phyloP scores from a whole-genome alignment of 768 basidiomycete genomes.

The Paxillus ammoniavirescens region DNA sequence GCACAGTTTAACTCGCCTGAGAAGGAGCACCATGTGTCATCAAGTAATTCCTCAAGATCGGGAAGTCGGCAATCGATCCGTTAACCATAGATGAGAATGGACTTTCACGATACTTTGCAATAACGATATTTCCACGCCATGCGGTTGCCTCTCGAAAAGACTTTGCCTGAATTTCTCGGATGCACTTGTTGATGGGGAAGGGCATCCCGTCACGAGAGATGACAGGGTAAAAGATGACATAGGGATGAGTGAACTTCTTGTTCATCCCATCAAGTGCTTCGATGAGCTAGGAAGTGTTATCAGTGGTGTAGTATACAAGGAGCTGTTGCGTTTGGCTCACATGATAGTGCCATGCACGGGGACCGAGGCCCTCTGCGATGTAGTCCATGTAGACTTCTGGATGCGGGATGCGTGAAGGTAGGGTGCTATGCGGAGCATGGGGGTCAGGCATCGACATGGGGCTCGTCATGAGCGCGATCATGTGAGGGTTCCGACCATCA shows the following conservation, averaged over 20 bases:
- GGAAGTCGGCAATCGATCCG: slow-evolving; percentile 82
- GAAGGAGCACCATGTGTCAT: slow-evolving; percentile 58
- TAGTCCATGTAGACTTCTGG: slow-evolving; percentile 87
- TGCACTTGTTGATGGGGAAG: slow-evolving; percentile 75
- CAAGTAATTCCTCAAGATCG: slow-evolving; percentile 78
- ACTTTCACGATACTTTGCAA: slow-evolving; percentile 63
- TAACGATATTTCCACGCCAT: slow-evolving; percentile 79
- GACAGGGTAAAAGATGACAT: slow-evolving; percentile 77
- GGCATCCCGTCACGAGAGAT: slow-evolving; percentile 78
- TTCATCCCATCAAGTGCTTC: slow-evolving; percentile 81
- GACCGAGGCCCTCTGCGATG: slow-evolving; percentile 69
- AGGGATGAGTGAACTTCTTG: slow-evolving; percentile 73
- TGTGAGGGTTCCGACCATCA: slow-evolving; percentile 70
- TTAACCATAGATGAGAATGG: slow-evolving; percentile 57
- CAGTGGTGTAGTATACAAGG: slow-evolving; percentile 15
- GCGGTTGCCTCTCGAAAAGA: slow-evolving; percentile 59
- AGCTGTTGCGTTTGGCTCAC: slow-evolving; percentile 38
- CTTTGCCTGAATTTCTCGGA: slow-evolving; percentile 71
- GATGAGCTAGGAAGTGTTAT: slow-evolving; percentile 48
- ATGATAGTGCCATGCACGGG: slow-evolving; percentile 72
- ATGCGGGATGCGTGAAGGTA: slow-evolving; percentile 68
- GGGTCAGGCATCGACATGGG: slow-evolving; percentile 42
- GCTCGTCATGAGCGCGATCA: slow-evolving; percentile 77
- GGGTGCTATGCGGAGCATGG: slow-evolving; percentile 43
- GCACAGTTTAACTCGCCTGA: slow-evolving; percentile 34